Conservation (phyloP, 2,329 filamentous ascomycete species). For the Chaetomiaceae sp. region DNA sequence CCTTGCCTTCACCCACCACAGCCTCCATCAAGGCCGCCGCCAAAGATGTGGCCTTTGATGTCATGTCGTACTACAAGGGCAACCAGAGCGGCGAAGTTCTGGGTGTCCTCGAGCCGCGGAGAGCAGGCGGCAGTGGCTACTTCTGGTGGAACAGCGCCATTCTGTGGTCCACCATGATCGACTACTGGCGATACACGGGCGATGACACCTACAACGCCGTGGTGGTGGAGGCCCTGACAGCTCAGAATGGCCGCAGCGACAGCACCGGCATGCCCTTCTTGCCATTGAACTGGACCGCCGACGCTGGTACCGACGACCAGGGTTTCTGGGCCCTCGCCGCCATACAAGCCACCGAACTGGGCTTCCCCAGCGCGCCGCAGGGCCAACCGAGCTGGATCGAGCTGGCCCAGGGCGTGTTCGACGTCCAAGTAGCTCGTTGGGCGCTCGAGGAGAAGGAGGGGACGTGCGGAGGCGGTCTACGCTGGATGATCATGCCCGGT, state of each 20-base stretch:
- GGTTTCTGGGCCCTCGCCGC: conserved; percentile 66
- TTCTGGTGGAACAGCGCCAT: conserved; percentile 70
- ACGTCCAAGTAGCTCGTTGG: conserved; percentile 52
- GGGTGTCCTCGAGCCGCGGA: conserved; percentile 39
- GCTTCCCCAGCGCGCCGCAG: conserved; percentile 53
- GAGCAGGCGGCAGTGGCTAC: conserved; percentile 54
- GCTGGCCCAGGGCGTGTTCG: conserved; percentile 65
- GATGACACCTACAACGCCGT: conserved; percentile 57
- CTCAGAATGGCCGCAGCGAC: conserved; percentile 50
- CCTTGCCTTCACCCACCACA: background rate
- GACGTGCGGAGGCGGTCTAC: conserved; percentile 63
- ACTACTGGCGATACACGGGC: conserved; percentile 43
- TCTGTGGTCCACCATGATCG: conserved; percentile 56
- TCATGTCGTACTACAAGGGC: conserved; percentile 20
- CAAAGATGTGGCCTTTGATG: conserved; percentile 17
- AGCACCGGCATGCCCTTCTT: conserved; percentile 47
- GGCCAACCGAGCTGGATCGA: conserved; percentile 57
- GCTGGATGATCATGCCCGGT: conserved; percentile 71
- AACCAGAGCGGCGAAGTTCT: conserved; percentile 40
- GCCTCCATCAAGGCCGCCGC: conserved; percentile 19
- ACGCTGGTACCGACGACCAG: conserved; percentile 61
- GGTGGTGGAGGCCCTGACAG: conserved; percentile 49
- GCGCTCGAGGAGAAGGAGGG: conserved; percentile 63
- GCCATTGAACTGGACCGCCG: conserved; percentile 52
- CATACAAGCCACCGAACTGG: conserved; percentile 61